These are phyloP conservation scores for Calonectria multiphialidica DNA, from an alignment of 2,329 filamentous ascomycete genomes.

Conservation along the genomic window DNA sequence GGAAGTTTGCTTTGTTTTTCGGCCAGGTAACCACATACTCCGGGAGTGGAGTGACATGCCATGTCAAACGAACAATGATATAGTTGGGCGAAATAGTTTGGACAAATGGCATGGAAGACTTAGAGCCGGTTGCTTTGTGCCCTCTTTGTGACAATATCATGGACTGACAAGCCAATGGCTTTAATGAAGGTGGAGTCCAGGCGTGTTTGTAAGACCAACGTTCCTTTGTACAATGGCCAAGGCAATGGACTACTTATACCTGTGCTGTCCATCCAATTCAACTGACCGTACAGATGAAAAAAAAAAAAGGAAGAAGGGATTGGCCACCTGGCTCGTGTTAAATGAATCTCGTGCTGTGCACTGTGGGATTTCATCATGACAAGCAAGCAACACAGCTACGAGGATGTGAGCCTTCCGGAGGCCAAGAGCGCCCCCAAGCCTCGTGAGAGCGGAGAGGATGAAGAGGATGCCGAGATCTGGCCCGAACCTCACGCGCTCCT, in stretches of 20 bases:
- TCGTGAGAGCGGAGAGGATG: neutral
- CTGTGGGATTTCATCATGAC: neutral
- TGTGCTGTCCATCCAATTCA: no score
- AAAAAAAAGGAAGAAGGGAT: neutral
- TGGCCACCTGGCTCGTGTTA: no score
- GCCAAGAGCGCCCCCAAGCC: neutral
- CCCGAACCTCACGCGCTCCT: neutral
- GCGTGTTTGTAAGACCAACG: neutral
- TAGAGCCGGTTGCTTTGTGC: neutral
- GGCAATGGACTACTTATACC: no score
- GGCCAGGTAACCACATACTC: neutral
- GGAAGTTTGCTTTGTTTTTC: neutral
- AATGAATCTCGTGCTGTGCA: no score
- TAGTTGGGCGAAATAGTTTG: slow-evolving; percentile 14
- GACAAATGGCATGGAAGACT: slow-evolving; percentile 23
- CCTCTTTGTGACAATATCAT: neutral
- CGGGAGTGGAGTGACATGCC: slow-evolving; percentile 6
- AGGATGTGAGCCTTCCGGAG: neutral
- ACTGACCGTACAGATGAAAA: no score
- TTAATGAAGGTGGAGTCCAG: neutral
- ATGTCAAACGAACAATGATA: slow-evolving; percentile 13
- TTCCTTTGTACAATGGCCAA: neutral
- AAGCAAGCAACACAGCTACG: neutral
- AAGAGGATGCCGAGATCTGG: neutral
- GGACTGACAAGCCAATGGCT: neutral